Conservation (phyloP, 176 grass and related monocot species). For the Raddia distichophylla region DNA sequence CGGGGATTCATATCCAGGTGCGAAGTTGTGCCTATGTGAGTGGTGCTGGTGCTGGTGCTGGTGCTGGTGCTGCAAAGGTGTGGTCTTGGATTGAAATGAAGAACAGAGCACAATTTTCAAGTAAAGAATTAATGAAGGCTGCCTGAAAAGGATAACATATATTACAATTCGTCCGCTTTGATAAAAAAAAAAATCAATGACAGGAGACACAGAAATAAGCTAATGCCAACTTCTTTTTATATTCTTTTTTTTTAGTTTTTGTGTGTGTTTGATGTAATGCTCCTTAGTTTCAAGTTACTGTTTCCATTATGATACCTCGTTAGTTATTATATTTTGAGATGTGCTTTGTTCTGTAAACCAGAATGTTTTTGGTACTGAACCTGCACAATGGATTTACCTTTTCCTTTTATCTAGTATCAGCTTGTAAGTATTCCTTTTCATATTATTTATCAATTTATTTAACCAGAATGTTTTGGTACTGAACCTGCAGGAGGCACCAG, state of each 20-base stretch:
- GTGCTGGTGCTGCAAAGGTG: too few relatives aligned
- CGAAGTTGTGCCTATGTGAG: too few relatives aligned
- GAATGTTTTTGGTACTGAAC: background rate
- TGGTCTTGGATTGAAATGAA: too few relatives aligned
- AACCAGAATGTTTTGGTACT: too few relatives aligned
- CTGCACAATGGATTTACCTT: background rate
- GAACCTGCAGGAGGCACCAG: constrained; percentile 74
- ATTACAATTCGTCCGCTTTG: too few relatives aligned
- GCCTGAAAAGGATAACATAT: too few relatives aligned
- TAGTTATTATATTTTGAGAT: background rate
- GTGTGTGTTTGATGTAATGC: background rate
- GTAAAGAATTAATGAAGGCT: too few relatives aligned
- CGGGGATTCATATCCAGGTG: too few relatives aligned
- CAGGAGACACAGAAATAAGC: too few relatives aligned
- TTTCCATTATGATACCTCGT: constrained; percentile 6
- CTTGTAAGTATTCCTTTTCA: background rate
- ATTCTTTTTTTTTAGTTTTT: background rate
- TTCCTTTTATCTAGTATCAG: background rate
- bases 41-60: too few relatives aligned
- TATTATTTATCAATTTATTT: constrained; percentile 20
- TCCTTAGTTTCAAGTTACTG: background rate
- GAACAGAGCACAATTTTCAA: too few relatives aligned
- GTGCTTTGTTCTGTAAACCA: constrained; percentile 13
- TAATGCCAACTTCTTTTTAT: background rate
- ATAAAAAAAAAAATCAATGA: too few relatives aligned